Evolutionary conservation across 2,329 filamentous ascomycete species (phyloP).

Genomic region (Alternaria postmessia): DNA sequence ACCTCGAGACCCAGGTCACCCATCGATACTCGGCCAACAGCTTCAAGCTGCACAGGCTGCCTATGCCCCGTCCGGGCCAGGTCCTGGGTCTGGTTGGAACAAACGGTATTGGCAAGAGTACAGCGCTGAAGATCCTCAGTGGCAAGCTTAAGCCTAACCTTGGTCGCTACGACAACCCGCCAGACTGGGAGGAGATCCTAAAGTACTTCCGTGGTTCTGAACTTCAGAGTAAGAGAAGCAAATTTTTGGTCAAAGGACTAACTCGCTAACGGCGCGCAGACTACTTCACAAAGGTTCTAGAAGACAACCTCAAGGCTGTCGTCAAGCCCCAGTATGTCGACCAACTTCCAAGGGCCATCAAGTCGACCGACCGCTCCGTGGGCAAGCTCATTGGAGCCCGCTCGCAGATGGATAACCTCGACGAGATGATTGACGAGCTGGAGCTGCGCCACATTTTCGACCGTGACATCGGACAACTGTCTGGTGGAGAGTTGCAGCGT

Average conservation of each 20-base stretch:
- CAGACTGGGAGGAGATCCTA: constrained; percentile 98
- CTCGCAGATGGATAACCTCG: constrained; percentile 77
- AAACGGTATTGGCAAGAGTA: constrained; percentile 99
- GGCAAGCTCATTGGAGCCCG: constrained; percentile 79
- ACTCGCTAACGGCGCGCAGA: constrained; percentile 61
- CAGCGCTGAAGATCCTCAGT: constrained; percentile 97
- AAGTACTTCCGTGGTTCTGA: constrained; percentile 98
- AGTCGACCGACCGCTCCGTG: constrained; percentile 80
- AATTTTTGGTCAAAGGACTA: background rate
- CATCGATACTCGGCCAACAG: constrained; percentile 99
- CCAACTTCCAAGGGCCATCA: constrained; percentile 93
- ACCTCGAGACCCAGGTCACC: constrained; percentile 97
- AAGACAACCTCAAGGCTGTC: constrained; percentile 96
- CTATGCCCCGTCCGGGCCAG: constrained; percentile 93
- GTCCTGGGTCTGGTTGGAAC: constrained; percentile 96
- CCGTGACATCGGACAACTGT: constrained; percentile 87
- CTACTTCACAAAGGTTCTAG: constrained; percentile 98
- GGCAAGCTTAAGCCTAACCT: constrained; percentile 99
- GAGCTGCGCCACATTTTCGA: constrained; percentile 90
- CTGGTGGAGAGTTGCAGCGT: constrained; percentile 96
- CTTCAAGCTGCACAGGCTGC: constrained; percentile 98
- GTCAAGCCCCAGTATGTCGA: constrained; percentile 99
- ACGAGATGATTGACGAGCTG: constrained; percentile 83
- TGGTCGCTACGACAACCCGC: constrained; percentile 92
- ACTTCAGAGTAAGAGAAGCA: constrained; percentile 77